Evolutionary conservation across 495 filamentous ascomycete species (phyloP).

Genomic region (Penicillium manginii): DNA sequence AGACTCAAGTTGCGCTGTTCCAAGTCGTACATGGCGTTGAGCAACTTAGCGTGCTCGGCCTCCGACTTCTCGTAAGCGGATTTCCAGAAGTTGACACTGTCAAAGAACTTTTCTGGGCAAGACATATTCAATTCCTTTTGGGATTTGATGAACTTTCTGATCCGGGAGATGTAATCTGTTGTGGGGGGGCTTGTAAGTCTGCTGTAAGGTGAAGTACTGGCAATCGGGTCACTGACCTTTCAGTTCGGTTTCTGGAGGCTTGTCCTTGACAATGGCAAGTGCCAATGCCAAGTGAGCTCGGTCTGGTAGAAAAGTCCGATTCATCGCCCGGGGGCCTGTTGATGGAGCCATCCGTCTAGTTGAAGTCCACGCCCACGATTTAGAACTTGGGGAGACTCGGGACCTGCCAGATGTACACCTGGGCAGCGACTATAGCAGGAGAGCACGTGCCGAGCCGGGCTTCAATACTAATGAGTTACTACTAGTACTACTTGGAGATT

Average conservation of each 20-base stretch:
- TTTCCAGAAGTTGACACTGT: conserved; percentile 56
- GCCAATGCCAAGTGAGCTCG: conserved; percentile 46
- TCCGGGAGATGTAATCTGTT: conserved; percentile 45
- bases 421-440: too few species aligned
- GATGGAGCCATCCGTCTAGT: conserved; percentile 1
- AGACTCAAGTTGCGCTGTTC: conserved; percentile 41
- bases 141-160: conserved; percentile 40
- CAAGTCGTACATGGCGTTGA: conserved; percentile 46
- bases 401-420: too few species aligned
- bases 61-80: conserved; percentile 50
- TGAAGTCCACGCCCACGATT: too few species aligned
- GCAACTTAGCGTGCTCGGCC: conserved; percentile 46
- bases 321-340: background rate
- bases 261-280: conserved; percentile 49
- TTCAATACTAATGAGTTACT: too few species aligned
- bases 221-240: conserved; percentile 33
- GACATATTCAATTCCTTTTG: conserved; percentile 13
- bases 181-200: background rate
- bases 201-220: too few species aligned
- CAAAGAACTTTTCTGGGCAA: conserved; percentile 42
- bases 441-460: too few species aligned
- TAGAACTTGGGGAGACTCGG: too few species aligned
- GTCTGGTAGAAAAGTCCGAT: conserved; percentile 37
- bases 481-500: too few species aligned
- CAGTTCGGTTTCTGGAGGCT: conserved; percentile 38